A percentile compares a stretch with the other conserved stretches of the same genome.
These are phyloP conservation scores for Thielaviopsis punctulata DNA, from an alignment of 2,329 filamentous ascomycete genomes.

Conservation along the genomic window DNA sequence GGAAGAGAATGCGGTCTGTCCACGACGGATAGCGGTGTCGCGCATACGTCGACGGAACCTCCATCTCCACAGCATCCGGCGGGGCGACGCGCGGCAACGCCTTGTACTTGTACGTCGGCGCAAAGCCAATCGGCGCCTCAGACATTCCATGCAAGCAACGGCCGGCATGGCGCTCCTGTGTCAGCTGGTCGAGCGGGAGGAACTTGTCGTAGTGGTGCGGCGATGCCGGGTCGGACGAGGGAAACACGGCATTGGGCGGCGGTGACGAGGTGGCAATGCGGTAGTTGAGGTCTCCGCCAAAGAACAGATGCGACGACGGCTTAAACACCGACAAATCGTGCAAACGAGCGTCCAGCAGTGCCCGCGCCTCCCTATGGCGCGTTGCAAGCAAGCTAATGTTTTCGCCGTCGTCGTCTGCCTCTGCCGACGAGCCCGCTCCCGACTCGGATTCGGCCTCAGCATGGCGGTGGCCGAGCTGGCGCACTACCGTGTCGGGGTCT, in stretches of 20 bases:
- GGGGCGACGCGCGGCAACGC: slow-evolving; percentile 22
- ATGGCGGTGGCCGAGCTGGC: slow-evolving; percentile 6
- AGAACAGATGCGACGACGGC: slow-evolving; percentile 59
- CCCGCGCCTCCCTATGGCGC: slow-evolving; percentile 20
- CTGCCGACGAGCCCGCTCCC: not conserved
- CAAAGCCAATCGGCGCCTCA: slow-evolving; percentile 61
- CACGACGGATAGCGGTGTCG: slow-evolving; percentile 75
- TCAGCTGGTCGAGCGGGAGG: slow-evolving; percentile 63
- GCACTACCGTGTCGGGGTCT: slow-evolving; percentile 28
- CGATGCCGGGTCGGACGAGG: slow-evolving; percentile 36
- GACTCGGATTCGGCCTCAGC: not conserved
- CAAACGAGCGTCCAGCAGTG: slow-evolving; percentile 22
- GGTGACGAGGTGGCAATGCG: slow-evolving; percentile 58
- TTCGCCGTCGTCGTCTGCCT: slow-evolving; percentile 13
- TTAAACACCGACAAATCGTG: slow-evolving; percentile 54
- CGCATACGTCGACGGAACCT: slow-evolving; percentile 53
- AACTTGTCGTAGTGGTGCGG: slow-evolving; percentile 47
- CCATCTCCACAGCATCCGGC: slow-evolving; percentile 16
- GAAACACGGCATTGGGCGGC: slow-evolving; percentile 43
- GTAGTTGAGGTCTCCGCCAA: slow-evolving; percentile 91
- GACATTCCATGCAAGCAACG: slow-evolving; percentile 61
- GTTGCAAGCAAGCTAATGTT: slow-evolving; percentile 18
- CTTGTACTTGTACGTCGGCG: slow-evolving; percentile 86
- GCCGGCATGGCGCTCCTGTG: slow-evolving; percentile 47
- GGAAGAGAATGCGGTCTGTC: slow-evolving; percentile 80